These are phyloP conservation scores for Suillus plorans DNA, from an alignment of 768 basidiomycete species.

Conservation along the genomic window DNA sequence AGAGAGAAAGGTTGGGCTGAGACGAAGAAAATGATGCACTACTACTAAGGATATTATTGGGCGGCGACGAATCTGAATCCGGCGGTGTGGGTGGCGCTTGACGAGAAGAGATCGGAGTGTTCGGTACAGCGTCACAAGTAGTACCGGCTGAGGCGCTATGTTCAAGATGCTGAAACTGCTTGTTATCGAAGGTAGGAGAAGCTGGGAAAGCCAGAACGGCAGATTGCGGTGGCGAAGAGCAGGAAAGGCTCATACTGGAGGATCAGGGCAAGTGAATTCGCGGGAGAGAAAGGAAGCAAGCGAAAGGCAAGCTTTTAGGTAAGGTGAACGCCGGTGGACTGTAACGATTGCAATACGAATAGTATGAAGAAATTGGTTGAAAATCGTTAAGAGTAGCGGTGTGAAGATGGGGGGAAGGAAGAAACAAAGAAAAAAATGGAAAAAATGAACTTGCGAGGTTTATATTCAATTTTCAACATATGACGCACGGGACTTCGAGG, in stretches of 20 bases:
- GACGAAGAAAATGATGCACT: slow-evolving; percentile 18
- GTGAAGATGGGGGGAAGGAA: slow-evolving; percentile 14
- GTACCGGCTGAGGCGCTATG: slow-evolving; percentile 8
- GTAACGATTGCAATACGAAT: slow-evolving; percentile 21
- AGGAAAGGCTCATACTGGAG: slow-evolving; percentile 25
- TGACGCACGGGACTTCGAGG: slow-evolving; percentile 30
- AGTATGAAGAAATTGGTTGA: slow-evolving; percentile 15
- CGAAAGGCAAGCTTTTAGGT: slow-evolving; percentile 12
- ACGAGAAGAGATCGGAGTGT: slow-evolving; percentile 15
- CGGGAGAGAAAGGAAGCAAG: slow-evolving; percentile 15
- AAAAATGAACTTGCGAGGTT: slow-evolving; percentile 16
- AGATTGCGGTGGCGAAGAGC: slow-evolving; percentile 26
- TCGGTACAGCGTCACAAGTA: slow-evolving; percentile 8
- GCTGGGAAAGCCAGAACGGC: slow-evolving; percentile 20
- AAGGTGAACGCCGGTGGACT: slow-evolving; percentile 8
- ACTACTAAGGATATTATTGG: slow-evolving; percentile 11
- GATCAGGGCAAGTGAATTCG: slow-evolving; percentile 21
- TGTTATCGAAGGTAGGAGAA: slow-evolving; percentile 8
- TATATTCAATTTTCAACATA: slow-evolving; percentile 22
- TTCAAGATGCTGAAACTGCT: slow-evolving; percentile 8
- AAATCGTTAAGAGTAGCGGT: slow-evolving; percentile 15
- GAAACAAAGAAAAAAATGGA: slow-evolving; percentile 10
- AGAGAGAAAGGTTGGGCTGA: slow-evolving; percentile 23
- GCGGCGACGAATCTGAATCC: slow-evolving; percentile 12
- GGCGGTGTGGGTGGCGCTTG: slow-evolving; percentile 23